Evolutionary conservation across 2,329 filamentous ascomycete species (phyloP).

Genomic region (Alternaria novae-zelandiae): DNA sequence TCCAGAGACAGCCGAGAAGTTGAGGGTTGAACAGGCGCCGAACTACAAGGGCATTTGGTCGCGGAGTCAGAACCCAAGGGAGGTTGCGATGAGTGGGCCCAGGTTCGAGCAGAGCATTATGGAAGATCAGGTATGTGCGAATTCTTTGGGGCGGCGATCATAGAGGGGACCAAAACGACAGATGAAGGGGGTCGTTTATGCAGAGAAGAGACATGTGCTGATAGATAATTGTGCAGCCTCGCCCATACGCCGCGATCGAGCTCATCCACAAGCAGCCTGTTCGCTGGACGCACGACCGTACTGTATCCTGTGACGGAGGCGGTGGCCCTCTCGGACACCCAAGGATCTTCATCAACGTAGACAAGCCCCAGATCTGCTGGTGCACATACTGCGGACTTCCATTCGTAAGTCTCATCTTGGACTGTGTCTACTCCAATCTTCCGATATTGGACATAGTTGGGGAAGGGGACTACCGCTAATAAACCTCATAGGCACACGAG

Average conservation of each 20-base stretch:
- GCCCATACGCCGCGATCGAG: constrained; percentile 87
- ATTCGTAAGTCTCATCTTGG: constrained; percentile 68
- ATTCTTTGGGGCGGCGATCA: not conserved
- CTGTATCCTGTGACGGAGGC: constrained; percentile 89
- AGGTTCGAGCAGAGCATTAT: constrained; percentile 98
- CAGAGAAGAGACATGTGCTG: constrained; percentile 23
- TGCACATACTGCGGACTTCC: constrained; percentile 95
- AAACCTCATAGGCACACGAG: constrained; percentile 75
- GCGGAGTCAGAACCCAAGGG: constrained; percentile 79
- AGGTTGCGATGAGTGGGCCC: constrained; percentile 87
- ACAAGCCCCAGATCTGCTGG: constrained; percentile 90
- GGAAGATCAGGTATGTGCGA: constrained; percentile 77
- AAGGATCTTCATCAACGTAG: constrained; percentile 94
- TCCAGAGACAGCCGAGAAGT: constrained; percentile 59
- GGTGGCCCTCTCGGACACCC: constrained; percentile 91
- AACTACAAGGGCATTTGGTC: constrained; percentile 86
- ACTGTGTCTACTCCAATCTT: not conserved
- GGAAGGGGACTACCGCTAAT: too few species aligned
- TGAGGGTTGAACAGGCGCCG: constrained; percentile 76
- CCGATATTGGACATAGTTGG: too few species aligned
- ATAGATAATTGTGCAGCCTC: constrained; percentile 66
- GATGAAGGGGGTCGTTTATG: not conserved
- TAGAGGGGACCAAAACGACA: not conserved
- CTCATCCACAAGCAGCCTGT: constrained; percentile 97
- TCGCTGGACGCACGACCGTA: constrained; percentile 81